These are phyloP conservation scores for Yarrowia osloensis DNA, from an alignment of 805 yeast genomes.

Conservation along the genomic window DNA sequence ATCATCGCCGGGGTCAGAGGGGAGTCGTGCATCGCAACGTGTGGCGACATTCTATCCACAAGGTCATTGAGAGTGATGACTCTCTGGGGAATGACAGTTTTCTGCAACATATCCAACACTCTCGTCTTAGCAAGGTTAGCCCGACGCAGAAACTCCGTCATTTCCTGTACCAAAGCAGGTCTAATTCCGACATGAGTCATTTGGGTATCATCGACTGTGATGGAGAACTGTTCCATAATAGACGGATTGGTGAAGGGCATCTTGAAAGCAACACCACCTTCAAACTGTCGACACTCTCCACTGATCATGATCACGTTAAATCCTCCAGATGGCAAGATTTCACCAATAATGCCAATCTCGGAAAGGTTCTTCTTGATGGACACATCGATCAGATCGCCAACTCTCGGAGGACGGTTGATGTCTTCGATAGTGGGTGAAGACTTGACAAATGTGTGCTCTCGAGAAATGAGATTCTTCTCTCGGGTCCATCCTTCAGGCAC, in stretches of 20 bases:
- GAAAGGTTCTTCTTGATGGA: constrained; percentile 8
- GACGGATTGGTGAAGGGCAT: constrained; percentile 23
- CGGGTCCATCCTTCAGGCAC: constrained; percentile 12
- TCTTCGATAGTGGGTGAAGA: not conserved
- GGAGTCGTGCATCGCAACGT: not conserved
- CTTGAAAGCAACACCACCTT: not conserved
- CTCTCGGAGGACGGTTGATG: constrained; percentile 13
- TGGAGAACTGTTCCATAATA: not conserved
- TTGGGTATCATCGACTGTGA: not conserved
- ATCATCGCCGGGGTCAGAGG: constrained; percentile 10
- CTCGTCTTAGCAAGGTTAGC: not conserved
- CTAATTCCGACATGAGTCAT: constrained; percentile 14
- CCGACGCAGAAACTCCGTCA: constrained; percentile 12
- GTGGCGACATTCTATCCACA: not conserved
- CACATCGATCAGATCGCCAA: constrained; percentile 11
- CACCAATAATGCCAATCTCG: constrained; percentile 18
- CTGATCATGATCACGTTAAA: constrained; percentile 11
- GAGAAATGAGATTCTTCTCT: not conserved
- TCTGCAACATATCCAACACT: not conserved
- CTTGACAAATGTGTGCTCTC: constrained; percentile 2
- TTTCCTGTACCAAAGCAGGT: constrained; percentile 14
- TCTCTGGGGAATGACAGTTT: constrained; percentile 5
- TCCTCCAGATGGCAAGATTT: not conserved
- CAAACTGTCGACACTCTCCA: not conserved
- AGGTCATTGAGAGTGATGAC: constrained; percentile 23